Evolutionary conservation across 306 rosid species (phyloP).

Genomic region (Urtica urens): DNA sequence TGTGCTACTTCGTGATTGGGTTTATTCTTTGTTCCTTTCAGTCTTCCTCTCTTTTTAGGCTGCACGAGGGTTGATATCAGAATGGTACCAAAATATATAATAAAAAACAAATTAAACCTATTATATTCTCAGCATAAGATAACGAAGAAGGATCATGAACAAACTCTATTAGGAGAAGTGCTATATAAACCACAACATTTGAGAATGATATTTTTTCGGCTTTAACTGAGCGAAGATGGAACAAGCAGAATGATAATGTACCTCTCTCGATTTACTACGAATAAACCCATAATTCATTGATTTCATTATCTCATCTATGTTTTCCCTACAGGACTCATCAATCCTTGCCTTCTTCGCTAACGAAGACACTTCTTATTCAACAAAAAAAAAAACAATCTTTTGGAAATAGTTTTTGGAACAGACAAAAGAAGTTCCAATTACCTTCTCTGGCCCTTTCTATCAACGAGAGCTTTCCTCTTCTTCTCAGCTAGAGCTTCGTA

Average conservation of each 20-base stretch:
- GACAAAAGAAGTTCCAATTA: not conserved
- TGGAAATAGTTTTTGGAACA: too few relatives aligned
- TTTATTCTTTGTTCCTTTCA: constrained; percentile 70
- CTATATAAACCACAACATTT: too few relatives aligned
- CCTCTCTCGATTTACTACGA: constrained; percentile 56
- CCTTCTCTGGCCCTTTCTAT: not conserved
- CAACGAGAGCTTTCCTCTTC: constrained; percentile 46
- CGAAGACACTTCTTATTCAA: constrained; percentile 24
- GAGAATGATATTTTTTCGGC: too few relatives aligned
- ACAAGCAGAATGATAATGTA: not conserved
- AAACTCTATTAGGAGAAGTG: too few relatives aligned
- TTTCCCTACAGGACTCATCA: constrained; percentile 42
- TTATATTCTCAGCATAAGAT: too few relatives aligned
- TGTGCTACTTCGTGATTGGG: constrained; percentile 39
- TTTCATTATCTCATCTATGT: constrained; percentile 59
- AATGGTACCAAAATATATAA: not conserved
- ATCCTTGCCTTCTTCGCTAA: constrained; percentile 45
- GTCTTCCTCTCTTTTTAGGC: constrained; percentile 71
- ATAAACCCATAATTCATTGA: constrained; percentile 51
- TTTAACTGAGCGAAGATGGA: too few relatives aligned
- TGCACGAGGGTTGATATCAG: constrained; percentile 17
- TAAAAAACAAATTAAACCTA: too few relatives aligned
- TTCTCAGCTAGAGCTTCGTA: constrained; percentile 55
- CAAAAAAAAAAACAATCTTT: not conserved
- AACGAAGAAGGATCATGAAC: too few relatives aligned